Evolutionary conservation across 106 monocot species (phyloP).

Genomic region (Acanthochlamys bracteata): DNA sequence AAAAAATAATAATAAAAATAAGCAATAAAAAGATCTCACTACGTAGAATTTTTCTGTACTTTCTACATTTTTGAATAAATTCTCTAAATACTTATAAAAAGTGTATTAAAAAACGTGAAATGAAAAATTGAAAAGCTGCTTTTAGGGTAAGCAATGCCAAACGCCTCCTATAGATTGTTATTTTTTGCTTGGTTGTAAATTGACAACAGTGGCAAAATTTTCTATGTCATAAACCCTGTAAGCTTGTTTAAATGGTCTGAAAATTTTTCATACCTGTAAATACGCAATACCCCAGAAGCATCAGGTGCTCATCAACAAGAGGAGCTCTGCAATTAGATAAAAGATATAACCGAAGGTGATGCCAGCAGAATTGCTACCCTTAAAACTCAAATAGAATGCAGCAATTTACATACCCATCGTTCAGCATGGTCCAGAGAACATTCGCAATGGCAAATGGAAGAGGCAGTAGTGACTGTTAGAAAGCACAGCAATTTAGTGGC

Average conservation of each 20-base stretch:
- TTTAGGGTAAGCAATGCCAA: too few species aligned
- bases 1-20: too few species aligned
- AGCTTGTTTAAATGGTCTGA: not conserved
- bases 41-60: too few species aligned
- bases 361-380: not conserved
- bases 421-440: constrained; percentile 68
- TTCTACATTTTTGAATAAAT: too few species aligned
- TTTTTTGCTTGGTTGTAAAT: too few species aligned
- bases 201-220: too few species aligned
- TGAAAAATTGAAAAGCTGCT: too few species aligned
- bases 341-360: not conserved
- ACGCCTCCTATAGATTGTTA: too few species aligned
- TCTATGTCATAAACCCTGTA: too few species aligned
- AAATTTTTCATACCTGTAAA: constrained; percentile 47
- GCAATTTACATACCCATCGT: constrained; percentile 53
- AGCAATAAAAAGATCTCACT: too few species aligned
- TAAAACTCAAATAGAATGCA: not conserved
- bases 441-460: constrained; percentile 96
- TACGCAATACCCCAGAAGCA: constrained; percentile 68
- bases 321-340: constrained; percentile 36
- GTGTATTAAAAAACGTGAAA: too few species aligned
- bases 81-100: too few species aligned
- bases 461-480: constrained; percentile 64
- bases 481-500: constrained; percentile 3
- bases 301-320: constrained; percentile 56